phyloP scores from a whole-genome alignment of 2,329 filamentous ascomycete genomes.

The Fusarium sp. region DNA sequence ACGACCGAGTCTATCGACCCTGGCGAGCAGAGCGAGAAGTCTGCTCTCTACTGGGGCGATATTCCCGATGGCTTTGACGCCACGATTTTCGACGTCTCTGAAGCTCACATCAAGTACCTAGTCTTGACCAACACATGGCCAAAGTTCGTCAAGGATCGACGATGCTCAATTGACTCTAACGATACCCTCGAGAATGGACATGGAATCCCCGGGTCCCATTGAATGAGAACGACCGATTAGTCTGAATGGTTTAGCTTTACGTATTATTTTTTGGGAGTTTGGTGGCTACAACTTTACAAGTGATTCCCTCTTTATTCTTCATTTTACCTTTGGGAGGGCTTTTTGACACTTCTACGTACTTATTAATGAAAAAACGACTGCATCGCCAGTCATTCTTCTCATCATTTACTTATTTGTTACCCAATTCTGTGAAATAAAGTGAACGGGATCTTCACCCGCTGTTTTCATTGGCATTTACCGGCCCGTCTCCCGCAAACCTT shows the following conservation, averaged over 20 bases:
- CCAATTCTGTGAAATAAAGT: neutral
- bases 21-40: constrained; percentile 43
- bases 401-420: neutral
- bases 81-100: constrained; percentile 72
- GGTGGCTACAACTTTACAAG: constrained; percentile 25
- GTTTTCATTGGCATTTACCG: constrained; percentile 10
- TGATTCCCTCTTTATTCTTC: constrained; percentile 29
- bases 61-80: constrained; percentile 68
- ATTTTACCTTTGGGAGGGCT: constrained; percentile 12
- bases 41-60: constrained; percentile 58
- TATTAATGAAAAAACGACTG: constrained; percentile 37
- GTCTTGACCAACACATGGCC: constrained; percentile 80
- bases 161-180: constrained; percentile 53
- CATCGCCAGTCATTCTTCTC: constrained; percentile 24
- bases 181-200: constrained; percentile 45
- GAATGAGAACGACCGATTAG: neutral
- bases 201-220: constrained; percentile 20
- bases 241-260: neutral
- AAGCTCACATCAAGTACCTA: constrained; percentile 75
- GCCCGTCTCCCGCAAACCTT: constrained; percentile 22
- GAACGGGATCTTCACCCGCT: neutral
- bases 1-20: constrained; percentile 24
- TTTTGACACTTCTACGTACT: constrained; percentile 26
- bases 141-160: constrained; percentile 66
- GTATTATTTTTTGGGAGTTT: constrained; percentile 33